Evolutionary conservation across 139 green algal species (phyloP).

Genomic region (Chlorella sp.): DNA sequence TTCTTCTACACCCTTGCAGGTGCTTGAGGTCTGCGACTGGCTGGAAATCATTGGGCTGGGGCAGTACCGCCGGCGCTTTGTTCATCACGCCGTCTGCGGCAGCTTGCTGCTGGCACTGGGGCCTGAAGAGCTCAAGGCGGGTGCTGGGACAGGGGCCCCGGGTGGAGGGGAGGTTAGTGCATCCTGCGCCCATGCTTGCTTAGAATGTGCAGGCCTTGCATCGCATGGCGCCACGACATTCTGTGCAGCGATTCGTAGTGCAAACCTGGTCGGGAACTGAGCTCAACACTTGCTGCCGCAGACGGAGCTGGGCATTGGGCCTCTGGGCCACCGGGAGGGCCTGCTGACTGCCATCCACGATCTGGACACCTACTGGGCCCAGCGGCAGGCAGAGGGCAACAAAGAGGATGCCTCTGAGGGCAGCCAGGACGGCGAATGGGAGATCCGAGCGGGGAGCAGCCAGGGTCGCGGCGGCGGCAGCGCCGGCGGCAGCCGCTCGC

Average conservation of each 20-base stretch:
- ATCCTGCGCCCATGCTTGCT: too few species aligned
- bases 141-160: too few species aligned
- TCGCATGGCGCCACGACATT: too few species aligned
- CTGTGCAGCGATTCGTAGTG: too few species aligned
- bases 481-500: not conserved
- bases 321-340: conserved; percentile 65
- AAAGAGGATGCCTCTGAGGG: not conserved
- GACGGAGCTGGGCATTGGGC: conserved; percentile 72
- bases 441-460: too few species aligned
- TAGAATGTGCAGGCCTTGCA: too few species aligned
- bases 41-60: conserved; percentile 72
- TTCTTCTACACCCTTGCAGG: conserved; percentile 9
- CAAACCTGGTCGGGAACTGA: too few species aligned
- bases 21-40: conserved; percentile 72
- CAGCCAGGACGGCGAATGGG: not conserved
- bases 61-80: conserved; percentile 78
- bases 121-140: conserved; percentile 63
- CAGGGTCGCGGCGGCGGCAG: not conserved
- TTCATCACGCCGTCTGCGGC: conserved; percentile 74
- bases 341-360: conserved; percentile 56
- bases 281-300: conserved; percentile 34
- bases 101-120: conserved; percentile 65
- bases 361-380: conserved; percentile 18
- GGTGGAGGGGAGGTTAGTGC: too few species aligned
- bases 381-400: not conserved